These are phyloP conservation scores for Penicillium brasilianum DNA, from an alignment of 2,329 filamentous ascomycete genomes.

Conservation along the genomic window DNA sequence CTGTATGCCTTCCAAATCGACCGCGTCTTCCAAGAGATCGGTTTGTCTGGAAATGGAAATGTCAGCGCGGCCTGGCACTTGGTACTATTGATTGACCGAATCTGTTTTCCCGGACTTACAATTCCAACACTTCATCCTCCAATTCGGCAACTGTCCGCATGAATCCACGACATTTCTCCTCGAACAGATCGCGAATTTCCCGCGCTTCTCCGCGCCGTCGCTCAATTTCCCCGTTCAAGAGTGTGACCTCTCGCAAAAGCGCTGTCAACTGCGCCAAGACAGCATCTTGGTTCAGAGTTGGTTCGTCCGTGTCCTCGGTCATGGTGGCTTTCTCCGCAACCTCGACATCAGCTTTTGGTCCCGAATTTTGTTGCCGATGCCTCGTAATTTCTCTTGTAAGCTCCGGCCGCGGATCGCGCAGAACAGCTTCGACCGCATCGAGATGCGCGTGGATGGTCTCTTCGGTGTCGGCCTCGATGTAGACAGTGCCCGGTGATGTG, in stretches of 20 bases:
- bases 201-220: constrained; percentile 43
- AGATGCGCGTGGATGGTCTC: constrained; percentile 42
- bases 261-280: constrained; percentile 25
- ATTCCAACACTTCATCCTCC: constrained; percentile 62
- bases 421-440: constrained; percentile 43
- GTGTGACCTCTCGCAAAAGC: constrained; percentile 35
- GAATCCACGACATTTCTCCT: constrained; percentile 62
- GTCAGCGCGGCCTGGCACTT: constrained; percentile 1
- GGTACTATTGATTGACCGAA: too few relatives aligned
- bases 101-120: constrained; percentile 59
- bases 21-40: constrained; percentile 40
- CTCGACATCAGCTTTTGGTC: background rate
- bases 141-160: constrained; percentile 65
- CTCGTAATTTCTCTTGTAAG: constrained; percentile 28
- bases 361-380: background rate
- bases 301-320: background rate
- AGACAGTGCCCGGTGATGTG: constrained; percentile 12
- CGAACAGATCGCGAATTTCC: constrained; percentile 67
- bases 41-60: constrained; percentile 27
- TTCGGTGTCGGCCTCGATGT: constrained; percentile 8
- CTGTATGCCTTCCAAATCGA: constrained; percentile 43
- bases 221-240: constrained; percentile 33
- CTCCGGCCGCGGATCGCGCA: constrained; percentile 31
- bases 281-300: constrained; percentile 9
- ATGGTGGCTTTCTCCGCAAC: background rate